A percentile compares a stretch with the other conserved stretches of the same genome.
Conservation (phyloP, 2,329 filamentous ascomycete genomes). For the Scorias spongiosa region DNA sequence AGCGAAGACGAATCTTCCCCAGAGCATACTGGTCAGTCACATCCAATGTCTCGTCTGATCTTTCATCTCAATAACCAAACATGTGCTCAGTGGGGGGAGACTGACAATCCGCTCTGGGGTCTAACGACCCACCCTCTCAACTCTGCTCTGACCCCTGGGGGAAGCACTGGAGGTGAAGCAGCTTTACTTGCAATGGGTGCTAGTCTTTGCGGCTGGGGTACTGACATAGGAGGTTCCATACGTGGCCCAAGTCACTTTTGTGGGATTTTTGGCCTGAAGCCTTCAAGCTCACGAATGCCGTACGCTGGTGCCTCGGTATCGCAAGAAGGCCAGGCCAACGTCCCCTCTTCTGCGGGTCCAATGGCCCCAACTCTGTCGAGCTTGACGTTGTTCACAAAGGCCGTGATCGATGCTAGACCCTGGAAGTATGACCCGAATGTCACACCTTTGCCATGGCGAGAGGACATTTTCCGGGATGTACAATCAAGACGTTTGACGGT, state of each 20-base stretch:
- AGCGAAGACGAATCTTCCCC: conserved; percentile 40
- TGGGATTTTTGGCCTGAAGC: conserved; percentile 34
- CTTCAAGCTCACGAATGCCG: conserved; percentile 32
- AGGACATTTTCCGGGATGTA: neutral
- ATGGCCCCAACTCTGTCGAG: conserved; percentile 33
- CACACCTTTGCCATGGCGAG: conserved; percentile 23
- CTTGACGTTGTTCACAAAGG: conserved; percentile 39
- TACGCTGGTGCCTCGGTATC: conserved; percentile 35
- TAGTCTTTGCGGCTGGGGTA: conserved; percentile 36
- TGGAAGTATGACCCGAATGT: conserved; percentile 35
- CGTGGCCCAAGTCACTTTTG: conserved; percentile 37
- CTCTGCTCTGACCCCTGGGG: conserved; percentile 34
- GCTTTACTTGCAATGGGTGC: conserved; percentile 35
- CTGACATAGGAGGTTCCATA: conserved; percentile 40
- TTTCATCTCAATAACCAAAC: too few species aligned
- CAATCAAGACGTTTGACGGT: conserved; percentile 8
- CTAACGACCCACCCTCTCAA: conserved; percentile 36
- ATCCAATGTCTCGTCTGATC: conserved; percentile 13
- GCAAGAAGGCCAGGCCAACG: conserved; percentile 31
- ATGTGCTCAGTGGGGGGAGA: too few species aligned
- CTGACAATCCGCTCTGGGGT: conserved; percentile 34
- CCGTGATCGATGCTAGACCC: conserved; percentile 36
- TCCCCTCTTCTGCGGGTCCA: conserved; percentile 33
- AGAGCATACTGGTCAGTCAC: conserved; percentile 38
- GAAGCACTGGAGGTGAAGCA: conserved; percentile 38